phyloP scores from a whole-genome alignment of 208 protist genomes.

The Novymonas esmeraldas region DNA sequence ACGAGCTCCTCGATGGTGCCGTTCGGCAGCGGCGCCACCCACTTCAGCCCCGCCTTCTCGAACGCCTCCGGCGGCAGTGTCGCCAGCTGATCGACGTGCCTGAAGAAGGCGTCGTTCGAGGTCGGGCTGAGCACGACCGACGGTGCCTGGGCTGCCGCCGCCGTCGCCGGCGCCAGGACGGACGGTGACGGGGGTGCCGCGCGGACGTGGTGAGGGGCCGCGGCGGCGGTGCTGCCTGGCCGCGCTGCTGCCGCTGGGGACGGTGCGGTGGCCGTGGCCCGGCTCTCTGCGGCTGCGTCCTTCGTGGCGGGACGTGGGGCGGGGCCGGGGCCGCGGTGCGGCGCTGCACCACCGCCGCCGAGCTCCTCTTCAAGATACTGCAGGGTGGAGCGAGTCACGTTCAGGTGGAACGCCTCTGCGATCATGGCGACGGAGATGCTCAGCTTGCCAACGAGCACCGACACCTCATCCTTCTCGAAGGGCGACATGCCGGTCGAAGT shows the following conservation, averaged over 20 bases:
- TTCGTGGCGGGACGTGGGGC: too few species aligned
- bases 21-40: conserved; percentile 58
- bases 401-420: conserved; percentile 60
- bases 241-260: background rate
- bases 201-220: background rate
- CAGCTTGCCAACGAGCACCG: conserved; percentile 54
- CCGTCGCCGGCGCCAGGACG: background rate
- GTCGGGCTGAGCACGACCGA: conserved; percentile 31
- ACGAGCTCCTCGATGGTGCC: conserved; percentile 69
- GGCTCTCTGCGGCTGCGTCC: too few species aligned
- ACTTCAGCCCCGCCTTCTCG: conserved; percentile 58
- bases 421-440: conserved; percentile 63
- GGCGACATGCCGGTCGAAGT: conserved; percentile 53
- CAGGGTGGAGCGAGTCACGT: conserved; percentile 52
- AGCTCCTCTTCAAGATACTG: conserved; percentile 50
- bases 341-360: background rate
- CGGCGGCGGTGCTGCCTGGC: too few species aligned
- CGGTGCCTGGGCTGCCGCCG: background rate
- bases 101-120: conserved; percentile 62
- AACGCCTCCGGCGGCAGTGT: conserved; percentile 37
- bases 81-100: conserved; percentile 58
- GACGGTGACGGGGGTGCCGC: too few species aligned
- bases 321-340: too few species aligned
- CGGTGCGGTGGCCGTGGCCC: background rate
- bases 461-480: conserved; percentile 76